Percentiles rank a stretch among this genome's conserved stretches.
These are phyloP conservation scores for Scheffersomyces segobiensis DNA, from an alignment of 1,139 yeast species.

Conservation along the genomic window DNA sequence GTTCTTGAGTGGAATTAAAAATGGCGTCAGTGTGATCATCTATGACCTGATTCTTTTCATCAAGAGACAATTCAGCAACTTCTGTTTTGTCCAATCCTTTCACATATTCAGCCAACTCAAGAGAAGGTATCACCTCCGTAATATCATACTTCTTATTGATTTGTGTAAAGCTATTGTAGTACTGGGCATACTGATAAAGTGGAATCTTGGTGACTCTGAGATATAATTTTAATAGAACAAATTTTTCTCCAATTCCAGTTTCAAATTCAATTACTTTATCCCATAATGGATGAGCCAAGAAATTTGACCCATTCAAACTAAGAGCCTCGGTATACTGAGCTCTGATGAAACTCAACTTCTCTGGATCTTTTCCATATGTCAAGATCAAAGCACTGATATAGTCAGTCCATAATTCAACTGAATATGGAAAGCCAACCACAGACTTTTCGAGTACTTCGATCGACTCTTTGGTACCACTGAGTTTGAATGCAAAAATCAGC, in stretches of 20 bases:
- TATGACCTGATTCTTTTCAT: slow-evolving; percentile 37
- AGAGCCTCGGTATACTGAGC: slow-evolving; percentile 41
- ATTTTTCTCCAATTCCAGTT: slow-evolving; percentile 17
- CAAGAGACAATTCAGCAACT: slow-evolving; percentile 25
- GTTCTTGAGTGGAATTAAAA: slow-evolving; percentile 47
- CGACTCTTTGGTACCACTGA: slow-evolving; percentile 54
- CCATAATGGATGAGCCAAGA: slow-evolving; percentile 66
- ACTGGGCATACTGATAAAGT: slow-evolving; percentile 68
- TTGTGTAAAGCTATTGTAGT: slow-evolving; percentile 52
- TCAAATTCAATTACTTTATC: slow-evolving; percentile 59
- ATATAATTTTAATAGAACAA: slow-evolving; percentile 34
- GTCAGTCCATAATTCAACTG: slow-evolving; percentile 68
- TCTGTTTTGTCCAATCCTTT: slow-evolving; percentile 21
- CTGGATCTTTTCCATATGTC: slow-evolving; percentile 23
- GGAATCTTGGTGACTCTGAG: slow-evolving; percentile 53
- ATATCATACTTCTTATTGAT: slow-evolving; percentile 36
- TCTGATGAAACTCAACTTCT: slow-evolving; percentile 28
- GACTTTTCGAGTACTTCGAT: slow-evolving; percentile 47
- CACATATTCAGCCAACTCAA: slow-evolving; percentile 19
- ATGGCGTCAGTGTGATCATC: slow-evolving; percentile 44
- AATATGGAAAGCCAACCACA: slow-evolving; percentile 51
- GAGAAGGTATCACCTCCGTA: slow-evolving; percentile 30
- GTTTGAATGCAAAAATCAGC: slow-evolving; percentile 52
- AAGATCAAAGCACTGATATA: slow-evolving; percentile 54
- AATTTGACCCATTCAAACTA: slow-evolving; percentile 51